Evolutionary conservation across 768 basidiomycete genomes (phyloP), one percentile per base, ranked within the genome.

Genomic region (Phanerodontia chrysosporium): DNA sequence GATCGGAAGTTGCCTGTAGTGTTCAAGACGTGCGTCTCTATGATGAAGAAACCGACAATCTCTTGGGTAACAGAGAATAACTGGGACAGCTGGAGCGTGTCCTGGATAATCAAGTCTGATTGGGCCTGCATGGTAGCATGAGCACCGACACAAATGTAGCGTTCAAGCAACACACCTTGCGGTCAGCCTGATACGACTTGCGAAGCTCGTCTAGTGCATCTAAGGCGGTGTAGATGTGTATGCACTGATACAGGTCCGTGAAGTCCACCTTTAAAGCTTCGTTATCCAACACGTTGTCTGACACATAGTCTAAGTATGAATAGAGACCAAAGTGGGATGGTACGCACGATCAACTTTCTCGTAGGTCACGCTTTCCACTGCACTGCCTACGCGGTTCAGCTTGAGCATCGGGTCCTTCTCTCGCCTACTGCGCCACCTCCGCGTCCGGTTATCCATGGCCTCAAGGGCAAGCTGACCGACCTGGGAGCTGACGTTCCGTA

Each of bases 41-140:
- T 87, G 58, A 99, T 94, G 75, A 98, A 99, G 74, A 97, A 99
- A 0, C 97, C 97, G 36, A 94, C 89, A 62, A 98, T 91, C 73
- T 98, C 93, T 70, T 96, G 90, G 25, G 92, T 89, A 22, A 98
- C 77, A n/a, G 82, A 70, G 0, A 87, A 79, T 4, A 98, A 81
- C 2, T 87, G 81, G 1, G 79, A 69, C 32, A 93, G 66, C 29
- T 85, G 82, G 22, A 92, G 76, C 0, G 87, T 87, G 27, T 77
- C 77, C 1, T 91, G 94, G 28, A 99, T 83, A 70, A 98, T 97
- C 9, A 99, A 83, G 63, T 91, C 90, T 1, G 97, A 96, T 90
- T 99, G 97, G 0, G 95, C 93, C 96, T 97, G 30, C n/a, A 39
- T 21, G 21, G 25, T 12, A 29, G 22, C n/a, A 27, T 12, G 14